Base-by-base conservation (phyloP, 495 filamentous ascomycete species). In the Lasiosphaeris hirsuta region DNA sequence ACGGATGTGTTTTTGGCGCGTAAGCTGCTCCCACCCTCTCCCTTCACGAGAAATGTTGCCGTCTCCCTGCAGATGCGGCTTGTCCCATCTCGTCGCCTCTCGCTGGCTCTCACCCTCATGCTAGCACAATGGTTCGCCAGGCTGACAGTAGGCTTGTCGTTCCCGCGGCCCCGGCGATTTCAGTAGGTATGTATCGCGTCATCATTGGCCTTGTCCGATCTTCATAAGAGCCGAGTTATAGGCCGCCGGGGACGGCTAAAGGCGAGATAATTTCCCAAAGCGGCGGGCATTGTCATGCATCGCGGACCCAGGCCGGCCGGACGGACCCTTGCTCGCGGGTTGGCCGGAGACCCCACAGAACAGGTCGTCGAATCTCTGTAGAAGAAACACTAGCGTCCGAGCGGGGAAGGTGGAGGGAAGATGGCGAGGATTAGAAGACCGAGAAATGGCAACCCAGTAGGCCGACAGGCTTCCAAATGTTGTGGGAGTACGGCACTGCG, bases 241-340 rank as follows among this genome's bases (percentile, higher is more conserved):
- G 65, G 58, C 66, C 58, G 65, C 49, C 62, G 58, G 47, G 56
- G 62, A 66, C 63, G 72, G 71, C 51, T 73, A 74, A 73, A 69
- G 54, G 57, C 43, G 58, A 60, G 56, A 71, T 65, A 75, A 76
- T 75, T 77, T 76, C 74, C 75, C 74, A 75, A 75, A 70, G 41
- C 48, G 61, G 71, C 59, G 55, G 58, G 43, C 57, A 52, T 70
- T 68, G 70, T 77, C 59, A 78, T 78, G 76, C 74, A 63, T 55
- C 53, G 61, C 51, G 41, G 46, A 51, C 44, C 50, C 48, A 34
- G 37, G 54, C 49, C 54, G 46, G 45, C 56, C 52, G 48, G 53
- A 54, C 52, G 48, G 53, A 54, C 46, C 37, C 30, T 47, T 51
- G 50, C 14, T 42, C 33, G 56, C 66, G 66, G 66, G 35, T 56